Base-by-base conservation (phyloP, 2,329 filamentous ascomycete genomes). In the Botryotinia convoluta region DNA sequence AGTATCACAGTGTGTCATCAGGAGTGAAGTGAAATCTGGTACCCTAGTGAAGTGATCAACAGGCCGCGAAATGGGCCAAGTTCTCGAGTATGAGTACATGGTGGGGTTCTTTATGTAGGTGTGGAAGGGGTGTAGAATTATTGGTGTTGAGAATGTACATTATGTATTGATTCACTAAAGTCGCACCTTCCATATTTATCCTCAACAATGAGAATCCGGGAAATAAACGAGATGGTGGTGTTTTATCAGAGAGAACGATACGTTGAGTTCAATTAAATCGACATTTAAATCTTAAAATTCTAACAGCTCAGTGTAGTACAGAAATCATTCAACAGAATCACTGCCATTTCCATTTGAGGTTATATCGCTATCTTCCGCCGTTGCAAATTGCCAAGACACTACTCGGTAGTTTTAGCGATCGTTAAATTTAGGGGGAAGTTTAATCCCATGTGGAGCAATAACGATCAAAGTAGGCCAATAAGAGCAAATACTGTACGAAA, bases 271-370 rank as follows among this genome's bases (percentile, higher is more conserved):
- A 29, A 57, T 57, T 57, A 18, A 9, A 29, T 32, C 10, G 51
- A 29, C 6, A 18, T n/a, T n/a, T 54, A 0, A n/a, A 54, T n/a
- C 5, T 54, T 6, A 16, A 7, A 1, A n/a, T n/a, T 16, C 5
- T 12, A 54, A 54, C 1, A 54, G 5, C 8, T 54, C 4, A 45
- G 42, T 51, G 26, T 51, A 5, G 12, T 4, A 4, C 18, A 9
- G 26, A 6, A 2, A 9, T 39, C 3, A n/a, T 5, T 61, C 12
- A 22, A 39, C 10, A 22, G 4, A 8, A 37, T 14, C 20, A n/a
- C 3, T 1, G 12, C 6, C 3, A 18, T 18, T 16, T 4, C 14
- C 6, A 9, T 39, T n/a, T 10, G 0, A 57, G 7, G 3, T n/a
- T 18, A 7, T 42, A 26, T 12, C 10, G 8, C 35, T 39, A 39